These are phyloP conservation scores for Claviceps purpurea DNA, from an alignment of 2,329 filamentous ascomycete species.

Conservation along the genomic window DNA sequence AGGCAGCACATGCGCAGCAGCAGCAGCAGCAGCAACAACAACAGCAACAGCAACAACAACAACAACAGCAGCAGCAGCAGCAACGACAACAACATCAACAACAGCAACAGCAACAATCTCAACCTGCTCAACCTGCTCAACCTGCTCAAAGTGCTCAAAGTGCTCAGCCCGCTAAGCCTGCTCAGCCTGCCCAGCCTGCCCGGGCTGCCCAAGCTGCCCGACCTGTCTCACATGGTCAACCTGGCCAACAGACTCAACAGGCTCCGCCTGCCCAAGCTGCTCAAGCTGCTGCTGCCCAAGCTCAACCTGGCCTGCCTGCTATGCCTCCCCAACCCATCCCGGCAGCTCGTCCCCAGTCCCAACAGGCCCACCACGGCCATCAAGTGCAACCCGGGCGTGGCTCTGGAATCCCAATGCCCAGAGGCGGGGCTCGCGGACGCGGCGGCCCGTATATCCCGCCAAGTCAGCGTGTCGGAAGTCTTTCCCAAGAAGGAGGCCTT, in stretches of 20 bases:
- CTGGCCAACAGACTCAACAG: constrained; percentile 5
- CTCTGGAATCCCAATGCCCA: constrained; percentile 28
- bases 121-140: background rate
- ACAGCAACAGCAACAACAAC: background rate
- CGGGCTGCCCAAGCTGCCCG: background rate
- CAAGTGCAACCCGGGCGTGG: constrained; percentile 10
- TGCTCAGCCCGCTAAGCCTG: constrained; percentile 2
- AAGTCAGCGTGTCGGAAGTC: constrained; percentile 21
- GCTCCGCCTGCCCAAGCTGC: no score
- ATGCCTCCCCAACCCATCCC: no score
- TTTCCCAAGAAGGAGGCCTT: constrained; percentile 21
- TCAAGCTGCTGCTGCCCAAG: no score
- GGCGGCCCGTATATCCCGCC: constrained; percentile 25
- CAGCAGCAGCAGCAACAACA: constrained; percentile 5
- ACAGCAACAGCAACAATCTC: background rate
- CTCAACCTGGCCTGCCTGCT: no score
- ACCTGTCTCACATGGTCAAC: no score
- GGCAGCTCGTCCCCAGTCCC: background rate
- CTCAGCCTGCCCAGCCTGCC: background rate
- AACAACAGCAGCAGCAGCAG: constrained; percentile 5
- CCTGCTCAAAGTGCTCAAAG: background rate
- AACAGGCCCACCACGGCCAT: constrained; percentile 9
- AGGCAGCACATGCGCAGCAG: constrained; percentile 4
- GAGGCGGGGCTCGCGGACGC: constrained; percentile 26
- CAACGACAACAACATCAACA: background rate